A percentile compares a stretch with the other conserved stretches of the same genome.
These are phyloP conservation scores for Aspergillus melleus DNA, from an alignment of 2,329 filamentous ascomycete species.

Conservation along the genomic window DNA sequence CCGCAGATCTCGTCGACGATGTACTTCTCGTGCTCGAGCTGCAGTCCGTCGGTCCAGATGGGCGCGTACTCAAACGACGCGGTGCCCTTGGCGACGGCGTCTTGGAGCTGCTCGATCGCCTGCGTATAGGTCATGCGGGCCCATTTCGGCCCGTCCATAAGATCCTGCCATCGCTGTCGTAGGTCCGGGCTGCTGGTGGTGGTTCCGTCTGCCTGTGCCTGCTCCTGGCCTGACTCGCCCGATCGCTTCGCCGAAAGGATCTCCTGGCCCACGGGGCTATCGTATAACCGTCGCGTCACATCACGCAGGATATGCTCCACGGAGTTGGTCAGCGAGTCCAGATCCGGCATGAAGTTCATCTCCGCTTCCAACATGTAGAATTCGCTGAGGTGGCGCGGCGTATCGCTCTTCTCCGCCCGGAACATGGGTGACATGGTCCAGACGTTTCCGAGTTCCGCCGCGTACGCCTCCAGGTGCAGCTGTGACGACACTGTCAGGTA, in stretches of 20 bases:
- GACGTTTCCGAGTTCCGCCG: conserved; percentile 83
- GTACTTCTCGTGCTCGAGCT: conserved; percentile 90
- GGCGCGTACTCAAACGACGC: conserved; percentile 67
- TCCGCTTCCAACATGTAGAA: conserved; percentile 99
- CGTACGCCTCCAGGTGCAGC: conserved; percentile 87
- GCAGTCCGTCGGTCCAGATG: conserved; percentile 71
- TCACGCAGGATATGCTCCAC: conserved; percentile 74
- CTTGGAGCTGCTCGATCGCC: conserved; percentile 68
- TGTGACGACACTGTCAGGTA: conserved; percentile 95
- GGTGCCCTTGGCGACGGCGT: conserved; percentile 52
- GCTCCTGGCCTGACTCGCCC: conserved; percentile 39
- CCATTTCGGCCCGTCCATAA: conserved; percentile 63
- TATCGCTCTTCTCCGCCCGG: conserved; percentile 89
- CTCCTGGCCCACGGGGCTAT: conserved; percentile 55
- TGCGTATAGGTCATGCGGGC: conserved; percentile 79
- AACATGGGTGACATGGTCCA: conserved; percentile 96
- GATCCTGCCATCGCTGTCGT: conserved; percentile 68
- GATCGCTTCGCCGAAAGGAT: conserved; percentile 51
- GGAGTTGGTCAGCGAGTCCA: conserved; percentile 73
- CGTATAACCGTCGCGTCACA: conserved; percentile 51
- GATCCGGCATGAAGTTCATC: conserved; percentile 71
- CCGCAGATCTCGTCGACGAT: conserved; percentile 69
- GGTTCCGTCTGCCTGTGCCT: no score
- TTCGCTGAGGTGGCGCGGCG: conserved; percentile 88
- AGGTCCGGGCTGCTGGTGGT: conserved; percentile 47